A percentile compares a stretch with the other conserved stretches of the same genome.
phyloP scores from a whole-genome alignment of 139 green algal species.

The Deuterostichococcus epilithicus region DNA sequence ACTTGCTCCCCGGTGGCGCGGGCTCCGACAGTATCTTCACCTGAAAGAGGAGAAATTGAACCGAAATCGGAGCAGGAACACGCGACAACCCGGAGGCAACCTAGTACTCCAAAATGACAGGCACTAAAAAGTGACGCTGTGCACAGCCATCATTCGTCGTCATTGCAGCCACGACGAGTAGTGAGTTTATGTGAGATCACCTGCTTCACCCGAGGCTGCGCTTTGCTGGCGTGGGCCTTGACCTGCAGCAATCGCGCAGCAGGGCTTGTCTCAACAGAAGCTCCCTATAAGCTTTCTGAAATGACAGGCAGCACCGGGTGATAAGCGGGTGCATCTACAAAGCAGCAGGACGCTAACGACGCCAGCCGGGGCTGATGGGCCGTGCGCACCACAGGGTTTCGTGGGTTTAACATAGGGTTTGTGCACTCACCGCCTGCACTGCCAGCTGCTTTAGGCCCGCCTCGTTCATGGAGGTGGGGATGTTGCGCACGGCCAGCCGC shows the following conservation, averaged over 20 bases:
- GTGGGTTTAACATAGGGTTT: too few relatives aligned
- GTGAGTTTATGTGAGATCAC: too few relatives aligned
- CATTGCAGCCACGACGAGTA: too few relatives aligned
- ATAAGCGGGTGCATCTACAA: too few relatives aligned
- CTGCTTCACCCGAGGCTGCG: constrained; percentile 65
- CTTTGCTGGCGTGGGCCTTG: constrained; percentile 73
- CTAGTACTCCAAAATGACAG: background rate
- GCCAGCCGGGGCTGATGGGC: background rate
- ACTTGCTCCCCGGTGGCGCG: constrained; percentile 15
- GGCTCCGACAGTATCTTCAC: constrained; percentile 81
- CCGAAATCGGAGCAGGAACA: background rate
- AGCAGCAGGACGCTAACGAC: background rate
- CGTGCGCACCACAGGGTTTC: too few relatives aligned
- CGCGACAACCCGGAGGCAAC: background rate
- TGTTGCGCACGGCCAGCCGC: constrained; percentile 80
- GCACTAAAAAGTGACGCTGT: too few relatives aligned
- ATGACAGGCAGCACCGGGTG: too few relatives aligned
- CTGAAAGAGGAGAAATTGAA: constrained; percentile 28
- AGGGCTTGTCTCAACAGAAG: too few relatives aligned
- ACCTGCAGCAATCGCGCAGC: constrained; percentile 54
- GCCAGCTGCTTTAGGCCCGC: constrained; percentile 52
- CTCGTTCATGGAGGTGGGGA: constrained; percentile 67
- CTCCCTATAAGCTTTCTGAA: too few relatives aligned
- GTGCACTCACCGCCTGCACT: constrained; percentile 48
- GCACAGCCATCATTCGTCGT: too few relatives aligned